phyloP scores from a whole-genome alignment of 176 grass and related monocot genomes.

The Musa beccarii region DNA sequence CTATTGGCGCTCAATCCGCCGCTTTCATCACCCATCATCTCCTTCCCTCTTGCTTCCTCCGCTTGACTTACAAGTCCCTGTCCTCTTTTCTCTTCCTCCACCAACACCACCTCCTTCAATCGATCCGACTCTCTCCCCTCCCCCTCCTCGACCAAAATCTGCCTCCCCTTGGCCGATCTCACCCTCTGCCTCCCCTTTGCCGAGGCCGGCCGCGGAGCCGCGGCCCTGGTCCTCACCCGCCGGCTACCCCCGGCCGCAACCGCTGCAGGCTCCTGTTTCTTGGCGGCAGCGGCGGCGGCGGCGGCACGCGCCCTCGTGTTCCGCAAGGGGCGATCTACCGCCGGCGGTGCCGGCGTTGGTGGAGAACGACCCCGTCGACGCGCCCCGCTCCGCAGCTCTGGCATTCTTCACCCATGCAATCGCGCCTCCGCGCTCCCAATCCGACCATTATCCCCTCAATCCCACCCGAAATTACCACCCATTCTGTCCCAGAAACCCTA shows the following conservation, averaged over 20 bases:
- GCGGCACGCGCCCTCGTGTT: slow-evolving; percentile 30
- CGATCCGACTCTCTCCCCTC: slow-evolving; percentile 33
- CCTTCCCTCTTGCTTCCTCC: slow-evolving; percentile 22
- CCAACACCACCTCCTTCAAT: slow-evolving; percentile 21
- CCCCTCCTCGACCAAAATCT: slow-evolving; percentile 22
- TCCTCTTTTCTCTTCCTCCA: slow-evolving; percentile 3
- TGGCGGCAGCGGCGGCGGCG: neutral
- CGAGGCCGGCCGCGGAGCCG: slow-evolving; percentile 27
- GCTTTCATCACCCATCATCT: slow-evolving; percentile 28
- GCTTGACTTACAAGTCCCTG: neutral
- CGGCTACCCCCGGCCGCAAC: slow-evolving; percentile 11
- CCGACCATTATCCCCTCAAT: slow-evolving; percentile 20
- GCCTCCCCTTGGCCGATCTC: slow-evolving; percentile 4
- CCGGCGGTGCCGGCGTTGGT: slow-evolving; percentile 10
- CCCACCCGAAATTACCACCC: neutral
- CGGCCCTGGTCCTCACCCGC: slow-evolving; percentile 12
- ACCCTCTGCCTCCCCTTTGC: slow-evolving; percentile 23
- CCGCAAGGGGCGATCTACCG: slow-evolving; percentile 10
- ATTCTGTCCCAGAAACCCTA: neutral
- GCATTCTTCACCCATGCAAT: slow-evolving; percentile 33
- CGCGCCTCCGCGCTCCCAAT: neutral
- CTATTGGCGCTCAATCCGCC: slow-evolving; percentile 16
- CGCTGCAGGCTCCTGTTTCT: slow-evolving; percentile 13
- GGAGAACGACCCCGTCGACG: slow-evolving; percentile 21
- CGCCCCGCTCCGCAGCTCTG: slow-evolving; percentile 22